Conservation (phyloP, 495 filamentous ascomycete species). For the Daldinia concentrica region DNA sequence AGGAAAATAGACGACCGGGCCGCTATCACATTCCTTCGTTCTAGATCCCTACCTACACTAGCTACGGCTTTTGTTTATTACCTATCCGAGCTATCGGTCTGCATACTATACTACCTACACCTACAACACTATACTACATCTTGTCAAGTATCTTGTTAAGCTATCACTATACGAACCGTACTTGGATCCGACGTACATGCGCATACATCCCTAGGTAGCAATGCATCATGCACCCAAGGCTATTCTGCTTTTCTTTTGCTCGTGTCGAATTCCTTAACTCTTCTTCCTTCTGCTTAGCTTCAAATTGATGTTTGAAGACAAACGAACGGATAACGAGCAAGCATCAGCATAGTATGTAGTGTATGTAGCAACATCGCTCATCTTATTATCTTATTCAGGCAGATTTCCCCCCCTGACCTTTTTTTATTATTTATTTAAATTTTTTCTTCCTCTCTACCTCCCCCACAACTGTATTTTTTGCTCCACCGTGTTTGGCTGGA, state of each 20-base stretch:
- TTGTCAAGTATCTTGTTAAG: background rate
- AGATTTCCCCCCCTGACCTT: conserved; percentile 13
- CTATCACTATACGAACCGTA: background rate
- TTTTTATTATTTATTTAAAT: conserved; percentile 15
- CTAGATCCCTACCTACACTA: conserved; percentile 23
- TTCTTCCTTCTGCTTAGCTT: background rate
- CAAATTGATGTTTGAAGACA: background rate
- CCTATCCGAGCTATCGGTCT: conserved; percentile 8
- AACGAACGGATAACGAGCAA: background rate
- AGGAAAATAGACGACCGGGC: background rate
- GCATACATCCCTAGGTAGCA: background rate
- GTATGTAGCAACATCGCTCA: background rate
- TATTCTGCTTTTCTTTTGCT: background rate
- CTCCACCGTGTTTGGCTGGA: conserved; percentile 29
- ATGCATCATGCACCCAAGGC: background rate
- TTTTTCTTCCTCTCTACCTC: conserved; percentile 5
- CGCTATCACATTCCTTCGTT: conserved; percentile 12
- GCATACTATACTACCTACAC: background rate
- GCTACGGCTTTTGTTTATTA: conserved; percentile 1
- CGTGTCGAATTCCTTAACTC: background rate
- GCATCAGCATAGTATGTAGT: no score
- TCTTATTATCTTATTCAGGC: conserved; percentile 8
- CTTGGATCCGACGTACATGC: background rate
- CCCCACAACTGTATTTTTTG: conserved; percentile 16
- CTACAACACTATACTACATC: background rate